Conservation (phyloP, 495 filamentous ascomycete species). For the Talaromyces proteolyticus region DNA sequence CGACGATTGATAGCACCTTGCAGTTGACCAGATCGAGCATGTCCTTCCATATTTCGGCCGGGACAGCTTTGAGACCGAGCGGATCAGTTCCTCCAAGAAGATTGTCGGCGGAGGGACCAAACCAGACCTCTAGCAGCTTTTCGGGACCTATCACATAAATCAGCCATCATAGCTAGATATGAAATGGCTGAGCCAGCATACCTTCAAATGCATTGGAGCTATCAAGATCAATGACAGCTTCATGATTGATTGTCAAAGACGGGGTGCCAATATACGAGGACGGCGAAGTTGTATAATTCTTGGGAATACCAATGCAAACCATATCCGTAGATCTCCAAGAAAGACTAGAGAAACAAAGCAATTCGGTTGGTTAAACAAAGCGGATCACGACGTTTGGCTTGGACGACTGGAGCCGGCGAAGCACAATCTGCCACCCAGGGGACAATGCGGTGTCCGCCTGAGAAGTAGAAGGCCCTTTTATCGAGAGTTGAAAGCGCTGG, state of each 20-base stretch:
- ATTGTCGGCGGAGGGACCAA: slow-evolving; percentile 69
- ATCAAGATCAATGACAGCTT: slow-evolving; percentile 89
- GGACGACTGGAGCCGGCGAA: slow-evolving; percentile 36
- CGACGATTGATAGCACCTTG: slow-evolving; percentile 91
- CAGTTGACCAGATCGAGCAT: slow-evolving; percentile 98
- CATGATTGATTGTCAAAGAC: slow-evolving; percentile 92
- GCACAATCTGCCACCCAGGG: slow-evolving; percentile 75
- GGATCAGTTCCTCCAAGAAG: slow-evolving; percentile 66
- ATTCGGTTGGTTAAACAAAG: slow-evolving; percentile 21
- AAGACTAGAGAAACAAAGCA: slow-evolving; percentile 22
- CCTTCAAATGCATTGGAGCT: slow-evolving; percentile 97
- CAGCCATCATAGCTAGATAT: not conserved
- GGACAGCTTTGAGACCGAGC: slow-evolving; percentile 80
- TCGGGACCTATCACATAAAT: slow-evolving; percentile 63
- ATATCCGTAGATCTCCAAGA: slow-evolving; percentile 51
- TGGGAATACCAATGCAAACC: slow-evolving; percentile 75
- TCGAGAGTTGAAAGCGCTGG: slow-evolving; percentile 50
- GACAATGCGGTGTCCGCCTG: slow-evolving; percentile 82
- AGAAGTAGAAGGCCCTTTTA: slow-evolving; percentile 88
- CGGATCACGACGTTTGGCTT: slow-evolving; percentile 6
- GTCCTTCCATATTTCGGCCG: slow-evolving; percentile 80
- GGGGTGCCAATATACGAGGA: slow-evolving; percentile 64
- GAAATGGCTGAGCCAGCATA: slow-evolving; percentile 20
- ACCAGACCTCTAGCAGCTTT: slow-evolving; percentile 99
- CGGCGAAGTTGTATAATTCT: slow-evolving; percentile 73